Conservation (phyloP, 208 protist species). For the Histomonas meleagridis region DNA sequence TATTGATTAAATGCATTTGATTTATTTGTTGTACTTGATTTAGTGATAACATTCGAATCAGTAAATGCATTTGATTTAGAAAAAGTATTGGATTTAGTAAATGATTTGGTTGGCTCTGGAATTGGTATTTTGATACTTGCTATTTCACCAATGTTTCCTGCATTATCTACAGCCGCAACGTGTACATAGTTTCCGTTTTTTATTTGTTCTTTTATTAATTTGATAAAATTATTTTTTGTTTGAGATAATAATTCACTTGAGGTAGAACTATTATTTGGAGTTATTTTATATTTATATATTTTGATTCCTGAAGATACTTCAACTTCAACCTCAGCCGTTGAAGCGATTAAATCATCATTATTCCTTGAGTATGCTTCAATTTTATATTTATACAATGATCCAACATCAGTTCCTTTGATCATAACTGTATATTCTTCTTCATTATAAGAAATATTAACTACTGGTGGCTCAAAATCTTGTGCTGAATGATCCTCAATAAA, state of each 20-base stretch:
- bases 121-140: too few relatives aligned
- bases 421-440: not conserved
- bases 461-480: not conserved
- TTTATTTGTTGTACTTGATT: too few relatives aligned
- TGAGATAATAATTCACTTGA: too few relatives aligned
- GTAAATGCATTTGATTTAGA: too few relatives aligned
- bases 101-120: too few relatives aligned
- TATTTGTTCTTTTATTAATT: too few relatives aligned
- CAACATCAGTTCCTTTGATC: not conserved
- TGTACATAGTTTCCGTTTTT: not conserved
- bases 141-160: not conserved
- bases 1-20: too few relatives aligned
- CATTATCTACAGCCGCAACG: not conserved
- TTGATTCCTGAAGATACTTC: not conserved
- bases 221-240: too few relatives aligned
- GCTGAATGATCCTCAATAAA: not conserved
- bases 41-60: too few relatives aligned
- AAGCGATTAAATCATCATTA: not conserved
- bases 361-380: not conserved
- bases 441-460: not conserved
- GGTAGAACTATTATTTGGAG: not conserved
- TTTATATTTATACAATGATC: not conserved
- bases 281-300: not conserved
- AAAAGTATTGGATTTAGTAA: too few relatives aligned
- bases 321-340: not conserved